A percentile compares a stretch with the other conserved stretches of the same genome.
phyloP scores from a whole-genome alignment of 129 eudicot species.

The Helianthus tuberosus region DNA sequence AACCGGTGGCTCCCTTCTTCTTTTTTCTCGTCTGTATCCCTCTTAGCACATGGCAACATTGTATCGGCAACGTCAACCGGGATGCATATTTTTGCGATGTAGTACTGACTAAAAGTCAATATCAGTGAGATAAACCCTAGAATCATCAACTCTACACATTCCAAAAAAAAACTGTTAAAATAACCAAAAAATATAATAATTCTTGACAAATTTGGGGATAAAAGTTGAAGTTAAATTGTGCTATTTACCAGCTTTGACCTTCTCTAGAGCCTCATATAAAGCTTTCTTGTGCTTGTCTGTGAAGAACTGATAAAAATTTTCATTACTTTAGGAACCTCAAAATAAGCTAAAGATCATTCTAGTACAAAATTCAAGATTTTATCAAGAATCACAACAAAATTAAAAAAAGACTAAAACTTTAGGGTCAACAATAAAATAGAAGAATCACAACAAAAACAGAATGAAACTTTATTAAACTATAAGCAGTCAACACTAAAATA shows the following conservation, averaged over 20 bases:
- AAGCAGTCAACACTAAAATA: not conserved
- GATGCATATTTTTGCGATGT: slow-evolving; percentile 76
- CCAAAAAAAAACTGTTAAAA: slow-evolving; percentile 1
- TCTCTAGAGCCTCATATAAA: slow-evolving; percentile 75
- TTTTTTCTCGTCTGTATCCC: not conserved
- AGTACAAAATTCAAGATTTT: not conserved
- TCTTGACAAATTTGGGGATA: not conserved
- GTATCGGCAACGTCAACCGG: slow-evolving; percentile 52
- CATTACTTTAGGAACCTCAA: slow-evolving; percentile 8
- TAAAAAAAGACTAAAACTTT: not conserved
- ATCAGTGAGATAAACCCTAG: slow-evolving; percentile 85
- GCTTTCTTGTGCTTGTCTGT: slow-evolving; percentile 69
- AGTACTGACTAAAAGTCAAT: slow-evolving; percentile 71
- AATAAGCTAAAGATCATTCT: slow-evolving; percentile 4
- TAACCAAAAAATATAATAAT: not conserved
- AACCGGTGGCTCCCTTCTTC: slow-evolving; percentile 37
- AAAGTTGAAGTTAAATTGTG: not conserved
- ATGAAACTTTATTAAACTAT: not conserved
- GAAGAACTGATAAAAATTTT: slow-evolving; percentile 48
- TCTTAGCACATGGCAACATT: slow-evolving; percentile 76
- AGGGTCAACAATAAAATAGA: too few species aligned
- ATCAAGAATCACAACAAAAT: not conserved
- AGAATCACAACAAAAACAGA: not conserved
- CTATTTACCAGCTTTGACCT: slow-evolving; percentile 76
- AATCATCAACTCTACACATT: slow-evolving; percentile 81